Base-by-base conservation (phyloP, 1,284 basidiomycete species). In the Stereum hirsutum region DNA sequence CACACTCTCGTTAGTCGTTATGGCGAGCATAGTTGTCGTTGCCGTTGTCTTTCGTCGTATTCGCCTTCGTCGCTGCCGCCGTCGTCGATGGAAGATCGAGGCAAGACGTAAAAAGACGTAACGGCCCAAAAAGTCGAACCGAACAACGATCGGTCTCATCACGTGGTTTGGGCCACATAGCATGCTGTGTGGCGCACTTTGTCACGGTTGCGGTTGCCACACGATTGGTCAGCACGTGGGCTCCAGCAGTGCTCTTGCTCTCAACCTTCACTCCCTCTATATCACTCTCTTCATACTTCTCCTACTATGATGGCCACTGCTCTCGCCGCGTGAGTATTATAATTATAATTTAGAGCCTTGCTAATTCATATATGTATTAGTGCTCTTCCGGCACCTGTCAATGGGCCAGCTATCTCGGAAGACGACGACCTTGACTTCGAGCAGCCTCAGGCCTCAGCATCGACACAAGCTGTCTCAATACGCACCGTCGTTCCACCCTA, bases 401-500 rank as follows among this genome's bases (percentile, higher is more conserved):
- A 84, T 58, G 64, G 70, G 0, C 63, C 75, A 0, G 55, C 61
- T 4, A 60, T 74, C 17, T 70, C 70, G 4, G n/a, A n/a, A n/a
- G 81, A 85, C 46, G 76, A 84, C 34, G 78, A 85, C 10, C 75
- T 80, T 46, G 52, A 52, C 39, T 52, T 50, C 7, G 55, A 52
- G 24, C 57, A 27, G 21, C 39, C 43, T 17, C 24, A 26, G 11
- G 30, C 43, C 15, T 20, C 51, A 21, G 49, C 58, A 31, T 63
- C 66, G 10, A 64, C 70, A 15, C 57, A 52, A 32, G 59, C 72
- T 5, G 56, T 84, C 41, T 65, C 74, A 46, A 58, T 75, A 59
- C 68, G 86, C 40, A 60, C 62, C 31, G 65, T 62, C 31, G 68
- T 85, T 27, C 91, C 89, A 20, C 72, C 82, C 5, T 98, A 98